Evolutionary conservation across 345 rosid species (phyloP), one percentile per base, ranked within the genome.

Genomic region (Dimocarpus longan): DNA sequence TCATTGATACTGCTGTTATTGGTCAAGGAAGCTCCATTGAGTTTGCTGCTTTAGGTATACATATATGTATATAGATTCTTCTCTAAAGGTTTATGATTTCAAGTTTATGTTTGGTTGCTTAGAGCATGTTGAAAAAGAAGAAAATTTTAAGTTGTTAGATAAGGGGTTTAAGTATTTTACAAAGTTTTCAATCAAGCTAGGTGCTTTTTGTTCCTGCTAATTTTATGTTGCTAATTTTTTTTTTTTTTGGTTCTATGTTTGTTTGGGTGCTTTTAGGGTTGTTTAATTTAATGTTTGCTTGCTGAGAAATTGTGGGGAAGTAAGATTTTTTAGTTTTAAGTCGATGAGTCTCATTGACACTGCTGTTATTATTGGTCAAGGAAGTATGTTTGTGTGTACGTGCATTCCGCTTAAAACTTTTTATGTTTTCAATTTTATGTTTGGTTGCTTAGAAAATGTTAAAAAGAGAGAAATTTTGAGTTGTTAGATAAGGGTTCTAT

Each of bases 11-110:
- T 28, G 98, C 89, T 0, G 97, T 95, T 59, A 88, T 95, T 57
- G 98, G 98, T 77, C 98, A 93, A 76, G 91, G 94, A 77, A 95
- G 99, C 86, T 95, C 92, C 6, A 68, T 89, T 43, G 98, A 95
- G 85, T 98, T 93, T 63, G 98, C 98, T 37, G 99, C 99, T 81
- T 84, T 95, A 82, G 99, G 98, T 95, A 73, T 44, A 3, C 3
- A 44, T 10, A 44, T 10, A 44, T 44, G 7, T 44, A 44, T 5
- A 46, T 46, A 46, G 10, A 1, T 46, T 57, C 78, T 65, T 15
- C 9, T 42, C 2, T 16, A 32, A 46, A 44, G 3, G 48, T 46
- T 26, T 4, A 1, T 26, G 26, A 19, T 43, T 18, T 2, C 28
- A 8, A 40, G 56, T 22, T 13, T 2, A 6, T 9, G 26, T 68